These are phyloP conservation scores for Leccinum aurantiacum DNA, from an alignment of 768 basidiomycete genomes.

Conservation along the genomic window DNA sequence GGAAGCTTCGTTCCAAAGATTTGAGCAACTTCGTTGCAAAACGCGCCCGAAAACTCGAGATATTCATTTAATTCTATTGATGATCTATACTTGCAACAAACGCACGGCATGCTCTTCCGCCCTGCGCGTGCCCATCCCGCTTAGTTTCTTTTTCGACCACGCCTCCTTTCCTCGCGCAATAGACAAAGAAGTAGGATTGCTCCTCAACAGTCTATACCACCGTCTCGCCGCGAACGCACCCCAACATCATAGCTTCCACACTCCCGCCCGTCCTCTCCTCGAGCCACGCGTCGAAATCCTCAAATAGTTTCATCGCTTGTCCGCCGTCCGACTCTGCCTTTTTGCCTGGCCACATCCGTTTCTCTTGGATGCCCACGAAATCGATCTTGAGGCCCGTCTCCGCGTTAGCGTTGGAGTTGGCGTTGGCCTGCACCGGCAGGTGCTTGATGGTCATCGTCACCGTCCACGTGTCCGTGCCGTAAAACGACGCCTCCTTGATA, in stretches of 20 bases:
- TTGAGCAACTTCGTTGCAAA: too few species aligned
- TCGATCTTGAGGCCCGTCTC: constrained; percentile 51
- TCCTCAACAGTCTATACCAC: constrained; percentile 33
- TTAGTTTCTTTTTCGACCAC: too few species aligned
- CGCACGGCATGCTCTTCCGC: not conserved
- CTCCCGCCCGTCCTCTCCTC: constrained; percentile 58
- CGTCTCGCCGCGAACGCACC: constrained; percentile 65
- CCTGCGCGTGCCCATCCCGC: not conserved
- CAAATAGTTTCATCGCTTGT: constrained; percentile 71
- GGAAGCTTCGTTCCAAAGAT: too few species aligned
- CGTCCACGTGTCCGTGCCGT: constrained; percentile 69
- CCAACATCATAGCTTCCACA: constrained; percentile 68
- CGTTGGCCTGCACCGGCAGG: constrained; percentile 19
- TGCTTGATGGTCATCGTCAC: constrained; percentile 71
- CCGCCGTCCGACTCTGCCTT: constrained; percentile 46
- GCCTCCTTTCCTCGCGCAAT: not conserved
- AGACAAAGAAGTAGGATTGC: not conserved
- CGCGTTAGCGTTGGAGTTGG: not conserved
- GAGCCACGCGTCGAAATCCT: constrained; percentile 74
- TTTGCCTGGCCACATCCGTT: constrained; percentile 82
- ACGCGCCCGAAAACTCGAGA: not conserved
- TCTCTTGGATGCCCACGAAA: constrained; percentile 82
- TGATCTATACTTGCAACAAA: not conserved
- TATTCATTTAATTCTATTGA: not conserved
- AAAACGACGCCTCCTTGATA: constrained; percentile 89